Evolutionary conservation across 2,329 filamentous ascomycete genomes (phyloP).

Genomic region (Alternaria triticina): DNA sequence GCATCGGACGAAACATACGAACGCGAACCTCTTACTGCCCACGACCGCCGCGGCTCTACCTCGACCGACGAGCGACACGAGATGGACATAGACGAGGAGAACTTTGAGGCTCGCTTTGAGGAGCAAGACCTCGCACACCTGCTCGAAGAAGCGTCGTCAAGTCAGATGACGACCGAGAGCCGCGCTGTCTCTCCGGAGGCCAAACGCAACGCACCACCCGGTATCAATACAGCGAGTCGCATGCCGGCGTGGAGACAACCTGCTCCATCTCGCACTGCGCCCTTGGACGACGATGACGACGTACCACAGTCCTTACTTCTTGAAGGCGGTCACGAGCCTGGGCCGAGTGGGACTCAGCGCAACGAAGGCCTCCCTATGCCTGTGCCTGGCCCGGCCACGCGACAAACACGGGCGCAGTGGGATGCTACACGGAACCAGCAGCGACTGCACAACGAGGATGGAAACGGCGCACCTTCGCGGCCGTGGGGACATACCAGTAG

Average conservation of each 20-base stretch:
- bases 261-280: slow-evolving; percentile 20
- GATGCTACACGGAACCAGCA: slow-evolving; percentile 55
- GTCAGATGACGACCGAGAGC: slow-evolving; percentile 55
- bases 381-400: slow-evolving; percentile 53
- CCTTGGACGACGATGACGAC: slow-evolving; percentile 56
- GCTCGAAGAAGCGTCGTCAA: slow-evolving; percentile 59
- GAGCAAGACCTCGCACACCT: slow-evolving; percentile 64
- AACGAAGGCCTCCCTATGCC: slow-evolving; percentile 48
- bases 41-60: slow-evolving; percentile 29
- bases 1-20: slow-evolving; percentile 56
- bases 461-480: slow-evolving; percentile 16
- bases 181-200: slow-evolving; percentile 44
- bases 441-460: slow-evolving; percentile 48
- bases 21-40: slow-evolving; percentile 41
- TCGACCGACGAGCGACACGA: slow-evolving; percentile 53
- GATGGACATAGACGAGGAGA: slow-evolving; percentile 59
- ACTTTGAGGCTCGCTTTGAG: slow-evolving; percentile 58
- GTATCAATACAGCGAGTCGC: slow-evolving; percentile 38
- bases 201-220: slow-evolving; percentile 34
- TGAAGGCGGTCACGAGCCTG: slow-evolving; percentile 56
- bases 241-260: slow-evolving; percentile 48
- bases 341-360: slow-evolving; percentile 25
- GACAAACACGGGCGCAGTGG: slow-evolving; percentile 58
- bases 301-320: slow-evolving; percentile 69
- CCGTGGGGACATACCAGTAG: slow-evolving; percentile 32